Percentiles rank a stretch among this genome's conserved stretches.
These are phyloP conservation scores for Incumbomyces lentus DNA, from an alignment of 2,329 filamentous ascomycete genomes.

Conservation along the genomic window DNA sequence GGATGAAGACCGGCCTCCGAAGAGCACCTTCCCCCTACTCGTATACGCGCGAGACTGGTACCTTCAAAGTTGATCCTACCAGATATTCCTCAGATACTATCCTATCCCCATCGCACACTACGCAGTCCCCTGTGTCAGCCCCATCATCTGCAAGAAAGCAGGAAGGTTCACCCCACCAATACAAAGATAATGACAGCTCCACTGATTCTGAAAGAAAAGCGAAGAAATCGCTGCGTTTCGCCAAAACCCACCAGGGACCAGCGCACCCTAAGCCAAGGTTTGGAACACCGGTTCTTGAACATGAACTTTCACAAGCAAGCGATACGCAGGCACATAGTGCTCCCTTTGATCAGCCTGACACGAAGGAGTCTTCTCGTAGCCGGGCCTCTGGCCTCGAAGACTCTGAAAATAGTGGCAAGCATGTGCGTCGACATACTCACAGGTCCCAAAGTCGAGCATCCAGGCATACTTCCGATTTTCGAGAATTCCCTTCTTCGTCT, in stretches of 20 bases:
- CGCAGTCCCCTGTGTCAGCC: neutral
- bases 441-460: slow-evolving; percentile 3
- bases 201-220: slow-evolving; percentile 50
- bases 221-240: slow-evolving; percentile 86
- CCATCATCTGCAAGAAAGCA: neutral
- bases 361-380: neutral
- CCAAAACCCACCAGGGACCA: neutral
- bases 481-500: slow-evolving; percentile 18
- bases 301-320: no score
- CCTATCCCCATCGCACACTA: neutral
- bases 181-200: neutral
- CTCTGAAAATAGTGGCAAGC: neutral
- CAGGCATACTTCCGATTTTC: neutral
- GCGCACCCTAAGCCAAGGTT: neutral
- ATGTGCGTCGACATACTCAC: slow-evolving; percentile 2
- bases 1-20: slow-evolving; percentile 10
- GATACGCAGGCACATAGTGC: neutral
- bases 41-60: slow-evolving; percentile 6
- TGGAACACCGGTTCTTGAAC: no score
- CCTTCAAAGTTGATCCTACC: neutral
- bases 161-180: neutral
- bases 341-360: slow-evolving; percentile 10
- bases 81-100: neutral
- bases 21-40: slow-evolving; percentile 19
- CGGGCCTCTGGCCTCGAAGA: neutral